Percentiles rank a stretch among this genome's conserved stretches.
phyloP scores from a whole-genome alignment of 2,329 filamentous ascomycete species.

The Colletotrichum tofieldiae region DNA sequence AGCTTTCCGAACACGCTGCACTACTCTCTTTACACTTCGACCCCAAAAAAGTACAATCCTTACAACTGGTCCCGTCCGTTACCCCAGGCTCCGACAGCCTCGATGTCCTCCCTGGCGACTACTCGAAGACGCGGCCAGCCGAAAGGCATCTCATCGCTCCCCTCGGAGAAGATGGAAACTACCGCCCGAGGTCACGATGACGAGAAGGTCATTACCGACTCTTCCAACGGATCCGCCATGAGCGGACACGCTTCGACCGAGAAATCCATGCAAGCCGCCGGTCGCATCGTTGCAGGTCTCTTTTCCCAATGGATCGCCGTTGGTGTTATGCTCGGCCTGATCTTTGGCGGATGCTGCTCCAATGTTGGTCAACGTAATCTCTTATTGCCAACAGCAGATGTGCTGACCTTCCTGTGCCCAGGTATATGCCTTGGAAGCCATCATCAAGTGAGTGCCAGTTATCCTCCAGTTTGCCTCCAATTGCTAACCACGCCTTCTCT shows the following conservation, averaged over 20 bases:
- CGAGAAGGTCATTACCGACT: conserved; percentile 6
- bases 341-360: conserved; percentile 96
- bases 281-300: conserved; percentile 70
- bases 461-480: background rate
- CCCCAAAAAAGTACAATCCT: conserved; percentile 7
- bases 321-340: conserved; percentile 82
- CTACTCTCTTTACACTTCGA: conserved; percentile 10
- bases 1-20: conserved; percentile 13
- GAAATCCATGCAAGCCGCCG: conserved; percentile 50
- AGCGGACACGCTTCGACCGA: conserved; percentile 22
- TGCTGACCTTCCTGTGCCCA: conserved; percentile 55
- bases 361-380: conserved; percentile 74
- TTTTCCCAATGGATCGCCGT: conserved; percentile 76
- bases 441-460: conserved; percentile 81
- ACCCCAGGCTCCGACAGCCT: conserved; percentile 33
- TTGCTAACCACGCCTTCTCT: conserved; percentile 38
- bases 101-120: conserved; percentile 63
- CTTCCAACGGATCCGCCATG: conserved; percentile 13
- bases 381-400: background rate
- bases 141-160: conserved; percentile 41
- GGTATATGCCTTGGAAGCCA: conserved; percentile 96
- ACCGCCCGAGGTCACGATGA: conserved; percentile 13
- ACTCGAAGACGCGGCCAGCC: conserved; percentile 55
- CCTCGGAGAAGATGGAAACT: conserved; percentile 40
- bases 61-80: background rate